Evolutionary conservation across 495 filamentous ascomycete species (phyloP).

Genomic region (Penicillium alfredii): DNA sequence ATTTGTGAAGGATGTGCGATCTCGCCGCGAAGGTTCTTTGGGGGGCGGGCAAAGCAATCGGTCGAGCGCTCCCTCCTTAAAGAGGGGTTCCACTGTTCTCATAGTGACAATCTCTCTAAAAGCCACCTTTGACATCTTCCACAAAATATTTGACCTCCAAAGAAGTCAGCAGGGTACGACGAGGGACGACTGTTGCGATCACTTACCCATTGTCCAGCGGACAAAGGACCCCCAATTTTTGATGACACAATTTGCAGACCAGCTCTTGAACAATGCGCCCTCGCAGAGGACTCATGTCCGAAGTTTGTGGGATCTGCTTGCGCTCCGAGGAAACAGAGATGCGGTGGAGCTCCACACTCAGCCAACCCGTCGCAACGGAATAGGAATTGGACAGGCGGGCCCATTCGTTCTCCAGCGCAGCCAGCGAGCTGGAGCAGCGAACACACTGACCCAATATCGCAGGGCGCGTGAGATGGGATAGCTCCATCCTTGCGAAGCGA

Average conservation of each 20-base stretch:
- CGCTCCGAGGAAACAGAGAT: constrained; percentile 37
- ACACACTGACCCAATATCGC: constrained; percentile 39
- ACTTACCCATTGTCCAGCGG: constrained; percentile 39
- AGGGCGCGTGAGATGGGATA: constrained; percentile 35
- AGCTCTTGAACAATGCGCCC: constrained; percentile 40
- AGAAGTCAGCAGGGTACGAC: constrained; percentile 5
- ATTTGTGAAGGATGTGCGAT: constrained; percentile 15
- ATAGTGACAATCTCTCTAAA: constrained; percentile 44
- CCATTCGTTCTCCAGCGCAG: constrained; percentile 46
- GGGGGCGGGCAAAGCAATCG: constrained; percentile 20
- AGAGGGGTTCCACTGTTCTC: constrained; percentile 37
- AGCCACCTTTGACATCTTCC: constrained; percentile 42
- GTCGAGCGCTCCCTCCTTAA: constrained; percentile 34
- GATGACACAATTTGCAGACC: constrained; percentile 41
- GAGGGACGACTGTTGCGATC: neutral
- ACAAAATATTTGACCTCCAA: constrained; percentile 36
- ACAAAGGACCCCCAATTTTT: constrained; percentile 37
- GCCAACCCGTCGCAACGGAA: constrained; percentile 37
- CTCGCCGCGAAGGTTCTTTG: constrained; percentile 20
- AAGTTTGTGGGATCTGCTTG: constrained; percentile 39
- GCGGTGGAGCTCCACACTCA: constrained; percentile 40
- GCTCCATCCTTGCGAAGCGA: constrained; percentile 27
- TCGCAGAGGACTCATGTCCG: constrained; percentile 35
- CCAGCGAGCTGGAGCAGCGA: constrained; percentile 43
- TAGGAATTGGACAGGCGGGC: constrained; percentile 40